Evolutionary conservation across 805 yeast species (phyloP), one percentile per base, ranked within the genome.

Genomic region (Lipomyces lipofer): DNA sequence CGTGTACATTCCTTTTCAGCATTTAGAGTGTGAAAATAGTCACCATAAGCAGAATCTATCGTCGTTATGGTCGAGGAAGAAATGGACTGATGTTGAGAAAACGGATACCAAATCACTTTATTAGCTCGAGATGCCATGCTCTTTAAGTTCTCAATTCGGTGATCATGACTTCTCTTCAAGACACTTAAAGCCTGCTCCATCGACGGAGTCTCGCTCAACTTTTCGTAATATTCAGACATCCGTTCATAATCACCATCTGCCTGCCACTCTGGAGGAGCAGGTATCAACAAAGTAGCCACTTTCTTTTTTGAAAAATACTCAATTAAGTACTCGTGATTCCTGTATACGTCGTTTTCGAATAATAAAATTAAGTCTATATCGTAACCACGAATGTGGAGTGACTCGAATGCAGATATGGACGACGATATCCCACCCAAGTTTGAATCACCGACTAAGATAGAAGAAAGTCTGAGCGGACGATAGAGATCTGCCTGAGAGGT

Each of bases 31-130:
- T 62, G 61, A 22, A 59, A 63, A 32, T 45, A 55, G 51, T 63
- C 63, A 9, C 62, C 63, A 33, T 59, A 42, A 22, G 67, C 67
- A 25, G 67, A 64, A 38, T 64, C 67, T 38, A 64, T 61, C 10
- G 62, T 47, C 5, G 64, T 52, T 15, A 64, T 64, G 3, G 58
- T 55, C 2, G 54, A 47, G 13, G 40, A 25, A 17, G 59, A 39
- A 13, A 64, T 57, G 3, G 47, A 43, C 19, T 35, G 24, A 25
- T 64, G 67, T 30, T 64, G 67, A n/a, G 67, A 52, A 33, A 64
- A 64, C 3, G 67, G 67, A 42, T 54, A 64, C 67, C 67, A 64
- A 3, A 62, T 48, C 38, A 36, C 40, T 10, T 25, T 15, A 25
- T 17, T 36, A 13, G 40, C 40, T 19, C 40, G 40, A 6, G 40